These are phyloP conservation scores for Neckera pumila DNA, from an alignment of 225 moss, liverwort and hornwort species.

Conservation along the genomic window DNA sequence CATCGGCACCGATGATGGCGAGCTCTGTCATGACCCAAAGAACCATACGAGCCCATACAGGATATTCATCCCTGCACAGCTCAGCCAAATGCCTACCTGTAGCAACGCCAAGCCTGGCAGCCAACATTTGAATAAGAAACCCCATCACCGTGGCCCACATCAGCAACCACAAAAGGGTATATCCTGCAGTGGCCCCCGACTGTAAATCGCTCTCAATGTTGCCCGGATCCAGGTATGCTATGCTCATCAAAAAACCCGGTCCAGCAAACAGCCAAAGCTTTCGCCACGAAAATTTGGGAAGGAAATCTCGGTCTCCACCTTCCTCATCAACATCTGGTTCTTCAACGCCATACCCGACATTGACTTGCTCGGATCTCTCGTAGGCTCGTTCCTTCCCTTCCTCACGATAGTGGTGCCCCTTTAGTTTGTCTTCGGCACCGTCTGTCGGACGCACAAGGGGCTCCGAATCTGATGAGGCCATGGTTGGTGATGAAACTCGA, in stretches of 20 bases:
- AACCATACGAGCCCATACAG: slow-evolving; percentile 58
- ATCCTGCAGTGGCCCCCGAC: slow-evolving; percentile 78
- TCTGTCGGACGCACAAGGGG: slow-evolving; percentile 11
- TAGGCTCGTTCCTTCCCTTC: slow-evolving; percentile 52
- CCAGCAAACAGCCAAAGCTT: slow-evolving; percentile 89
- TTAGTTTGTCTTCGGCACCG: background rate
- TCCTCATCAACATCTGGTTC: slow-evolving; percentile 52
- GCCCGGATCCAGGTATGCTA: slow-evolving; percentile 88
- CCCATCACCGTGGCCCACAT: slow-evolving; percentile 97
- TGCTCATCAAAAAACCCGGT: slow-evolving; percentile 91
- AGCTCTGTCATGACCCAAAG: slow-evolving; percentile 90
- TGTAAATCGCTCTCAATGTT: slow-evolving; percentile 92
- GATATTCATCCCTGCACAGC: slow-evolving; percentile 80
- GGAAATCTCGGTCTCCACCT: slow-evolving; percentile 40
- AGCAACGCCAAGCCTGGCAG: slow-evolving; percentile 84
- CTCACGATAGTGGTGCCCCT: background rate
- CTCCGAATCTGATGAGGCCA: slow-evolving; percentile 20
- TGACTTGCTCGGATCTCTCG: slow-evolving; percentile 67
- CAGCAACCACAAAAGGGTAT: slow-evolving; percentile 64
- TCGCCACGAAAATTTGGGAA: slow-evolving; percentile 79
- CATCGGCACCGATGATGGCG: slow-evolving; percentile 86
- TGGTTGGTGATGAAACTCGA: background rate
- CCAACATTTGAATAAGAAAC: slow-evolving; percentile 61
- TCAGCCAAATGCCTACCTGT: slow-evolving; percentile 84
- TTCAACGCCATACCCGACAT: slow-evolving; percentile 20